Base-by-base conservation (phyloP, 768 basidiomycete species). In the Nevesoporus exiguus region DNA sequence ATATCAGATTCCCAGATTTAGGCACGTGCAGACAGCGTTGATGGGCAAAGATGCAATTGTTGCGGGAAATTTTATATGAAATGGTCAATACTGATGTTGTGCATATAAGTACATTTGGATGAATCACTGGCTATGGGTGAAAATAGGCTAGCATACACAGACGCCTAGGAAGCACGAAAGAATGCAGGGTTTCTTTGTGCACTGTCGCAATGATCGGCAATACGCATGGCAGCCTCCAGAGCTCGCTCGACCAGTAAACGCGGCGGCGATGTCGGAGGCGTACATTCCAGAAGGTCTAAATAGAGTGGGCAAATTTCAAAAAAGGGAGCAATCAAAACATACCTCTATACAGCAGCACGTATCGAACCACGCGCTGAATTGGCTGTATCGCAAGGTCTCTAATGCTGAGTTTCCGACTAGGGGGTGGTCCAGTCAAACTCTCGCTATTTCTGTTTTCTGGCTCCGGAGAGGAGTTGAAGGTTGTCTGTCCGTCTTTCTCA, bases 341-440 rank as follows among this genome's bases (percentile, higher is more conserved):
- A 83, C 85, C 84, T 75, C 73, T 78, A 56, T 80, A 85, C 40
- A 85, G 70, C 36, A 86, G 62, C 2, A 80, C 81, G 64, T 86
- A 85, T 56, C 85, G 74, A 68, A 79, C 79, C n/a, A 84, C 76
- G 19, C 85, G 73, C 62, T 87, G 84, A 14, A 79, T 77, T 17
- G 85, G 85, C 58, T 81, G 71, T 49, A 87, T 85, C 2, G 83
- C 83, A 27, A 87, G 64, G 52, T 86, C 85, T 48, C 83, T 72
- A 22, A 84, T 73, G 29, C 67, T 67, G 4, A 62, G 57, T 47
- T 56, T 71, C 37, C 67, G 60, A 51, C 43, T 48, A 21, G 55
- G 61, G 9, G 29, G 51, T 19, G 33, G 55, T 36, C 48, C 45
- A 34, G 54, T 37, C 37, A n/a, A n/a, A n/a, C n/a, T n/a, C n/a